Percentiles rank a stretch among this genome's conserved stretches.
Evolutionary conservation across 2,329 filamentous ascomycete species (phyloP).

Genomic region (Aspergillus cejpii): DNA sequence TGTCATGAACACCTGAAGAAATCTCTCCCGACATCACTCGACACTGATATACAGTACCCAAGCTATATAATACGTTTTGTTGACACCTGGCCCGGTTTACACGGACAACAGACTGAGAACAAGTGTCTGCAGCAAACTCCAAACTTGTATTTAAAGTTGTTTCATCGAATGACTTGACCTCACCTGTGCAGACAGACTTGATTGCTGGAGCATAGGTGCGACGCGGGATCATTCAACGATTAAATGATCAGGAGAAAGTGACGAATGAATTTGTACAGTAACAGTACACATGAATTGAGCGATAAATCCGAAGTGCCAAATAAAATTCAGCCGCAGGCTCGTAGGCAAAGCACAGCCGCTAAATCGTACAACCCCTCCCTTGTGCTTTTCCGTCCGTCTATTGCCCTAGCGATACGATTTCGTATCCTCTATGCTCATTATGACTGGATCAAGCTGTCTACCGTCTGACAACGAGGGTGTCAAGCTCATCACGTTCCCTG

Average conservation of each 20-base stretch:
- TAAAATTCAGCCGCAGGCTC: slow-evolving; percentile 19
- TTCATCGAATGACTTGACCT: too few relatives aligned
- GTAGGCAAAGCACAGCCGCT: slow-evolving; percentile 12
- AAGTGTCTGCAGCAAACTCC: too few relatives aligned
- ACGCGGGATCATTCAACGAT: not conserved
- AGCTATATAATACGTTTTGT: not conserved
- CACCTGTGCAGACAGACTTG: too few relatives aligned
- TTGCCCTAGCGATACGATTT: slow-evolving; percentile 10
- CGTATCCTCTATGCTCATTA: slow-evolving; percentile 19
- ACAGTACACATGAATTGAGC: slow-evolving; percentile 32
- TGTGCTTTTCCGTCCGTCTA: slow-evolving; percentile 17
- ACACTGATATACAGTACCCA: not conserved
- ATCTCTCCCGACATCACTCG: not conserved
- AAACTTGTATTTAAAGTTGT: too few relatives aligned
- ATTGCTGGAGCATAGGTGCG: too few relatives aligned
- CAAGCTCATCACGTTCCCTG: slow-evolving; percentile 62
- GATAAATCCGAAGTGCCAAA: slow-evolving; percentile 20
- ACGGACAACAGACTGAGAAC: not conserved
- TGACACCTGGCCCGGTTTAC: too few relatives aligned
- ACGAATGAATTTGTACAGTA: slow-evolving; percentile 40
- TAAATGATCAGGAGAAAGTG: slow-evolving; percentile 20
- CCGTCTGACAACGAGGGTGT: slow-evolving; percentile 56
- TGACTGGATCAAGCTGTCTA: slow-evolving; percentile 22
- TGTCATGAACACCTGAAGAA: slow-evolving; percentile 35
- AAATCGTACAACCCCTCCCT: slow-evolving; percentile 17